phyloP scores from a whole-genome alignment of 2,329 filamentous ascomycete genomes.

The Graphilbum sp. region DNA sequence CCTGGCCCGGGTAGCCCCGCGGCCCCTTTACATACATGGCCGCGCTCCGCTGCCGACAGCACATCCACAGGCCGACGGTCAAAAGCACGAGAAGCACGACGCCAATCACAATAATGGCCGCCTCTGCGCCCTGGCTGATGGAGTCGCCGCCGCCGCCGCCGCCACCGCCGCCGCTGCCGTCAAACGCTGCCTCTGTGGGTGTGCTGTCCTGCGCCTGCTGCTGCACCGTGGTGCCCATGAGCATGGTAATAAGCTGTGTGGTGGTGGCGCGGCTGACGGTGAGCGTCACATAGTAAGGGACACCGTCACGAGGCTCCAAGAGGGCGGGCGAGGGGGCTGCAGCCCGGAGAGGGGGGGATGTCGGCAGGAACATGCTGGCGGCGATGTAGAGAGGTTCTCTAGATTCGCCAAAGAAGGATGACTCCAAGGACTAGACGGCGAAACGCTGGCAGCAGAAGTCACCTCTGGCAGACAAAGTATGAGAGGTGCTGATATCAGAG shows the following conservation, averaged over 20 bases:
- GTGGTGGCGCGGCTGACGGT: background rate
- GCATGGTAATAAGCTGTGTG: background rate
- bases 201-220: background rate
- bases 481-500: no score
- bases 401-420: no score
- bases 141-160: background rate
- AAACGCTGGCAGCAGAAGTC: no score
- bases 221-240: background rate
- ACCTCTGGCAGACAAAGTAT: no score
- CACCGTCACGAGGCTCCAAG: background rate
- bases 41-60: background rate
- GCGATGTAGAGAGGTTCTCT: no score
- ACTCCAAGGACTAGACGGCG: no score
- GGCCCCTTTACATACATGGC: no score
- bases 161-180: no score
- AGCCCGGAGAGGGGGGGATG: no score
- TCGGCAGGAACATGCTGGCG: no score
- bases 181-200: background rate
- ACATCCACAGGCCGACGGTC: background rate
- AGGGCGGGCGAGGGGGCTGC: background rate
- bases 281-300: conserved; percentile 2
- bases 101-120: conserved; percentile 1
- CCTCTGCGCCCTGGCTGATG: background rate
- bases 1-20: background rate
- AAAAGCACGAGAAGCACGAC: conserved; percentile 1